These are phyloP conservation scores for Nicotiana knightiana DNA, from an alignment of 257 asterid species.

Conservation along the genomic window DNA sequence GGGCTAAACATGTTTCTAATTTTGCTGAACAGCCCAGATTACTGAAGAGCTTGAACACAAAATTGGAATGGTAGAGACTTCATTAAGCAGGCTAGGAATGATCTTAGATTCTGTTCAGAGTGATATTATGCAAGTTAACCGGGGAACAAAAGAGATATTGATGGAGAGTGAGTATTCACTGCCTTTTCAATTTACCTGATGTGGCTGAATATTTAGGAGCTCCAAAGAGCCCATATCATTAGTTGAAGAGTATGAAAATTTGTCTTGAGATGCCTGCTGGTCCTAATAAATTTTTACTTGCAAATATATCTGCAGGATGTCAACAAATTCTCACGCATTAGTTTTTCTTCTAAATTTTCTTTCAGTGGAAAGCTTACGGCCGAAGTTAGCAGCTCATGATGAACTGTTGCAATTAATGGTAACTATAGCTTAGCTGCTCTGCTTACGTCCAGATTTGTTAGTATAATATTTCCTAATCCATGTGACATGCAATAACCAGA, in stretches of 20 bases:
- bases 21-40: conserved; percentile 53
- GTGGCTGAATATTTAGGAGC: neutral
- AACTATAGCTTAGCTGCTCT: conserved; percentile 20
- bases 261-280: neutral
- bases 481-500: conserved; percentile 35
- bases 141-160: conserved; percentile 71
- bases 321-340: neutral
- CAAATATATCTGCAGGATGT: neutral
- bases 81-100: conserved; percentile 71
- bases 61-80: conserved; percentile 78
- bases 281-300: neutral
- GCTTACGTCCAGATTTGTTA: conserved; percentile 10
- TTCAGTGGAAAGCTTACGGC: conserved; percentile 63
- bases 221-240: conserved; percentile 3
- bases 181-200: conserved; percentile 2
- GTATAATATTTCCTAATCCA: conserved; percentile 20
- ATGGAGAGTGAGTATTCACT: conserved; percentile 55
- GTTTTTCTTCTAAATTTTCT: conserved; percentile 21
- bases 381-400: conserved; percentile 58
- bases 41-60: conserved; percentile 83
- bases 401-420: conserved; percentile 69
- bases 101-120: conserved; percentile 81
- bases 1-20: neutral
- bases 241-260: neutral
- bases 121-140: conserved; percentile 82